Conservation (phyloP, 495 filamentous ascomycete genomes). For the Tuber melanosporum region DNA sequence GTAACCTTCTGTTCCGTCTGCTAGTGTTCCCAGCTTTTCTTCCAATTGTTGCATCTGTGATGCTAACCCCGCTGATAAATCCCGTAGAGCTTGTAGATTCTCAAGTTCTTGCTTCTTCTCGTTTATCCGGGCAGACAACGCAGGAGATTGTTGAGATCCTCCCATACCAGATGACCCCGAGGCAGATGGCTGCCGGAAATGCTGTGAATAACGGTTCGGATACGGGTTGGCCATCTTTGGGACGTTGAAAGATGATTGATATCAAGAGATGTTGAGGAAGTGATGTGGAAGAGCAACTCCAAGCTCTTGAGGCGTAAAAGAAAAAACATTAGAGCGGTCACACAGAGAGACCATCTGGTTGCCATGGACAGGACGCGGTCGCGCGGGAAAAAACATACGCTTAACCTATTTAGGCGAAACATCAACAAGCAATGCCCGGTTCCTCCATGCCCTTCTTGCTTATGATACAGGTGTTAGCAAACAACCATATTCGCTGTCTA, state of each 20-base stretch:
- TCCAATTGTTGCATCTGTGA: constrained; percentile 87
- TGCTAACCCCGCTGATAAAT: constrained; percentile 79
- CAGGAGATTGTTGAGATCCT: constrained; percentile 62
- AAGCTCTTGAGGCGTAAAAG: not conserved
- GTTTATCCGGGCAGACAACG: constrained; percentile 76
- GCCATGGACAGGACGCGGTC: constrained; percentile 29
- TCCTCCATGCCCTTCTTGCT: constrained; percentile 10
- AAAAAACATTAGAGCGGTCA: constrained; percentile 18
- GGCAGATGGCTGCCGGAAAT: constrained; percentile 57
- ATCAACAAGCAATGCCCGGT: constrained; percentile 33
- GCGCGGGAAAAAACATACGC: constrained; percentile 17
- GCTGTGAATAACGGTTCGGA: constrained; percentile 53
- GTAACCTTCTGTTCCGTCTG: constrained; percentile 85
- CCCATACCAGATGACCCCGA: constrained; percentile 36
- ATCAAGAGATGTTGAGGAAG: not conserved
- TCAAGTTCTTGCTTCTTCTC: constrained; percentile 93
- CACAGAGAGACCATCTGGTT: constrained; percentile 7
- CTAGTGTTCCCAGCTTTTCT: constrained; percentile 76
- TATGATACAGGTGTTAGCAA: not conserved
- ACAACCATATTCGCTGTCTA: constrained; percentile 18
- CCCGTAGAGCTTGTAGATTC: constrained; percentile 76
- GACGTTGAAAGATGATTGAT: not conserved
- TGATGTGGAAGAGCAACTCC: not conserved
- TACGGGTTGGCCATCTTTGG: constrained; percentile 26
- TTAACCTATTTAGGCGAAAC: constrained; percentile 38